Conservation (phyloP, 192 early-diverging fungal species). For the Geranomyces michiganensis region DNA sequence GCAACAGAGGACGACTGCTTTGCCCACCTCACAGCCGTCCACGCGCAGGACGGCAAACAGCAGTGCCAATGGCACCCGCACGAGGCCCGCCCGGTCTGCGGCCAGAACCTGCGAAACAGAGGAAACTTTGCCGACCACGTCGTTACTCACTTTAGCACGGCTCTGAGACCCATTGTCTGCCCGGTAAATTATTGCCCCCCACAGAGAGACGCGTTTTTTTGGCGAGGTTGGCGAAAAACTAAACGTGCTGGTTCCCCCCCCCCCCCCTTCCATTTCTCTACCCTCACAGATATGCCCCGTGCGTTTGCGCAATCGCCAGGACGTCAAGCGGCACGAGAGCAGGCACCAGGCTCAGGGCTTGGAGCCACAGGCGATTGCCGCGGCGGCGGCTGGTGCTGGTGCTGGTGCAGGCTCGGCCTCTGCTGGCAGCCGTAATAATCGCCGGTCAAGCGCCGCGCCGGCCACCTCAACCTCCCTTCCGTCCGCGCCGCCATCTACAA, state of each 20-base stretch:
- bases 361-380: no score
- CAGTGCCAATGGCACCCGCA: constrained; percentile 33
- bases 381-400: no score
- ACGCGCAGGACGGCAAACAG: constrained; percentile 33
- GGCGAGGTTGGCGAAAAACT: neutral
- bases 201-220: neutral
- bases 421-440: no score
- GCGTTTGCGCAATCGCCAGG: constrained; percentile 32
- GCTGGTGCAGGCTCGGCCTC: no score
- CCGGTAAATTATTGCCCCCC: constrained; percentile 11
- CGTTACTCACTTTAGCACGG: constrained; percentile 33
- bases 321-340: constrained; percentile 36
- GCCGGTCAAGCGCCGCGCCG: no score
- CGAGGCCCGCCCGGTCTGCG: constrained; percentile 29
- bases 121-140: constrained; percentile 42
- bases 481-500: no score
- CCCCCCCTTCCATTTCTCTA: neutral
- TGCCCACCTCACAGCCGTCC: constrained; percentile 16
- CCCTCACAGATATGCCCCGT: constrained; percentile 21
- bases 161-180: constrained; percentile 31
- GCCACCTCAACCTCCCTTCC: no score
- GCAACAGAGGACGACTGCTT: constrained; percentile 32
- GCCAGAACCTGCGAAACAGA: constrained; percentile 27
- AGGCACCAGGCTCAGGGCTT: constrained; percentile 14
- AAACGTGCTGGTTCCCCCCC: neutral